A percentile compares a stretch with the other conserved stretches of the same genome.
phyloP scores from a whole-genome alignment of 495 filamentous ascomycete species.

The Xylaria palmicola region DNA sequence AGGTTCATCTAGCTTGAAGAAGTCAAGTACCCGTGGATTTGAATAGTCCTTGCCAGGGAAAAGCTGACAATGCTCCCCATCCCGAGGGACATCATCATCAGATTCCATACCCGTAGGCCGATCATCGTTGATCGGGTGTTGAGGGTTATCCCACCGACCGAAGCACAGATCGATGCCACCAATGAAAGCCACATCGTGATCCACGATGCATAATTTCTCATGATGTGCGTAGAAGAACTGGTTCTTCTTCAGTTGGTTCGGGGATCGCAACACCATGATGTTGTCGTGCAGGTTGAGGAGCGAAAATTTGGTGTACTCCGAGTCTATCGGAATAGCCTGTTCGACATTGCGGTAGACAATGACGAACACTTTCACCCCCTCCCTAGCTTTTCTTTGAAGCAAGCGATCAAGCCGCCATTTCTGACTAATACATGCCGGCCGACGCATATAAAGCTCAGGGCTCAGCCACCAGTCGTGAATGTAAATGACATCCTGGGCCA shows the following conservation, averaged over 20 bases:
- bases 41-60: constrained; percentile 99
- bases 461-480: constrained; percentile 99
- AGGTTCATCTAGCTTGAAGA: constrained; percentile 88
- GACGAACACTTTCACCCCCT: constrained; percentile 97
- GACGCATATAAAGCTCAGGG: constrained; percentile 92
- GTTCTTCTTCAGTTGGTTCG: constrained; percentile 96
- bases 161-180: constrained; percentile 98
- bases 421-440: constrained; percentile 94
- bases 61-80: constrained; percentile 90
- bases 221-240: constrained; percentile 99
- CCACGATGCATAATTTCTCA: constrained; percentile 93
- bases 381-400: constrained; percentile 87
- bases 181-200: constrained; percentile 94
- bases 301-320: constrained; percentile 98
- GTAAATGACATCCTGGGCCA: constrained; percentile 97
- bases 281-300: constrained; percentile 95
- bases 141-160: constrained; percentile 94
- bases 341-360: constrained; percentile 99
- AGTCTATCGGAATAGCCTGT: constrained; percentile 95
- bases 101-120: constrained; percentile 93
- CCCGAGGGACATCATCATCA: constrained; percentile 67
- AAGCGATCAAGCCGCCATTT: constrained; percentile 97
- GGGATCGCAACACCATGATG: constrained; percentile 90
- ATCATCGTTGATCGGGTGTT: constrained; percentile 87
- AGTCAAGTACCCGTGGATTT: constrained; percentile 92